These are phyloP conservation scores for Citrus unshiu DNA, from an alignment of 345 rosid species.

Conservation along the genomic window DNA sequence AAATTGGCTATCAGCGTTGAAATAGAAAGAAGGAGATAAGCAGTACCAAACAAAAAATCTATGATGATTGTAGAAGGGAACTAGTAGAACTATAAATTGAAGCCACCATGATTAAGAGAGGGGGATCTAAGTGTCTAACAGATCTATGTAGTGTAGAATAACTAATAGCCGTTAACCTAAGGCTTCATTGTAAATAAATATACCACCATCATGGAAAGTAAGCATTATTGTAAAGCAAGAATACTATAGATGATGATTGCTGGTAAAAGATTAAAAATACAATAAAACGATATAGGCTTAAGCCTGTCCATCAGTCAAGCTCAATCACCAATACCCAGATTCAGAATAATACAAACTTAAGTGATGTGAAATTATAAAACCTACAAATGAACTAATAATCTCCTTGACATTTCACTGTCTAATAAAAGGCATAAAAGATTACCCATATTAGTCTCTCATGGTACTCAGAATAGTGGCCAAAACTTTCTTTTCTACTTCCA, in stretches of 20 bases:
- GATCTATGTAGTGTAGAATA: neutral
- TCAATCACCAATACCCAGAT: no score
- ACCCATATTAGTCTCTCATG: neutral
- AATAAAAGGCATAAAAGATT: neutral
- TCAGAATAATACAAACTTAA: no score
- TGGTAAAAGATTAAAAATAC: neutral
- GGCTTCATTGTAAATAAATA: neutral
- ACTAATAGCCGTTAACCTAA: neutral
- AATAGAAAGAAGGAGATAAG: neutral
- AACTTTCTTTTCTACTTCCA: no score
- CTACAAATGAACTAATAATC: neutral
- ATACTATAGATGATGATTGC: neutral
- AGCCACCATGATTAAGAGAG: neutral
- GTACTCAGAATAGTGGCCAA: neutral
- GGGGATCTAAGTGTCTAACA: neutral
- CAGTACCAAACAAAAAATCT: neutral
- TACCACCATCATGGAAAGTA: neutral
- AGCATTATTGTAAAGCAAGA: neutral
- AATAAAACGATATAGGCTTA: neutral
- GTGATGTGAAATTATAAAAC: neutral
- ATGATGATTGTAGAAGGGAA: neutral
- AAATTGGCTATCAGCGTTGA: neutral
- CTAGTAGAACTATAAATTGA: neutral
- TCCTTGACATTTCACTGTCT: neutral
- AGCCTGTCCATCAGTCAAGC: neutral